A percentile compares a stretch with the other conserved stretches of the same genome.
Conservation (phyloP, 345 rosid species). For the Cardamine chenopodiifolia region DNA sequence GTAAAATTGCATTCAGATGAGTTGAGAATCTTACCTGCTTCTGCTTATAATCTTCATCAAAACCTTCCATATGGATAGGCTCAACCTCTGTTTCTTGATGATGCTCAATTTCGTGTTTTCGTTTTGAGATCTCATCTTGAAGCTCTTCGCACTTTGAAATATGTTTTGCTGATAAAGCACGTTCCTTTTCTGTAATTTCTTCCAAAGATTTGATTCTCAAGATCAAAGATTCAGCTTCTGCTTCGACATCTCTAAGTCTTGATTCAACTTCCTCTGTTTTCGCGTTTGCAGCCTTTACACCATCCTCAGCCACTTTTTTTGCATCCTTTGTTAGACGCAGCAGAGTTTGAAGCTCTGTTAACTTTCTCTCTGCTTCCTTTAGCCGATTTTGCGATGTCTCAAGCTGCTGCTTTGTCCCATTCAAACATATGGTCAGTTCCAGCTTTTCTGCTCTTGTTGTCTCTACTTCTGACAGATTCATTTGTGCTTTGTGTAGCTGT, state of each 20-base stretch:
- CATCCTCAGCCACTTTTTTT: conserved; percentile 54
- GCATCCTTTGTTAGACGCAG: conserved; percentile 50
- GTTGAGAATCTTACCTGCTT: conserved; percentile 59
- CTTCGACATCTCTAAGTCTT: conserved; percentile 54
- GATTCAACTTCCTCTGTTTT: conserved; percentile 55
- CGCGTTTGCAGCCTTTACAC: conserved; percentile 47
- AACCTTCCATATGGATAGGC: conserved; percentile 42
- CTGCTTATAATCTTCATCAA: conserved; percentile 50
- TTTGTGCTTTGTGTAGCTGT: conserved; percentile 54
- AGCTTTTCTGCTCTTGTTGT: conserved; percentile 58
- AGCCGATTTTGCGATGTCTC: conserved; percentile 49
- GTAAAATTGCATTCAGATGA: conserved; percentile 8
- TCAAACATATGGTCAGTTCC: conserved; percentile 55
- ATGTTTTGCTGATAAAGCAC: conserved; percentile 40
- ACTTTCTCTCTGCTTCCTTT: conserved; percentile 51
- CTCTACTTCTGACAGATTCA: conserved; percentile 48
- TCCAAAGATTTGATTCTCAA: conserved; percentile 54
- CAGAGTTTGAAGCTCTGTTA: conserved; percentile 48
- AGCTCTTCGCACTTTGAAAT: conserved; percentile 46
- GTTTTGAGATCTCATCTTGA: conserved; percentile 58
- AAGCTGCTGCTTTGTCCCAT: conserved; percentile 53
- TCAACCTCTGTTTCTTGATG: conserved; percentile 45
- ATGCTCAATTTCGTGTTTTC: conserved; percentile 54
- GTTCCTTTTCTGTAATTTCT: conserved; percentile 39
- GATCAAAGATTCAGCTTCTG: conserved; percentile 53